Evolutionary conservation across 2,329 filamentous ascomycete species (phyloP), one percentile per base, ranked within the genome.

Genomic region (Colletotrichum sojae): DNA sequence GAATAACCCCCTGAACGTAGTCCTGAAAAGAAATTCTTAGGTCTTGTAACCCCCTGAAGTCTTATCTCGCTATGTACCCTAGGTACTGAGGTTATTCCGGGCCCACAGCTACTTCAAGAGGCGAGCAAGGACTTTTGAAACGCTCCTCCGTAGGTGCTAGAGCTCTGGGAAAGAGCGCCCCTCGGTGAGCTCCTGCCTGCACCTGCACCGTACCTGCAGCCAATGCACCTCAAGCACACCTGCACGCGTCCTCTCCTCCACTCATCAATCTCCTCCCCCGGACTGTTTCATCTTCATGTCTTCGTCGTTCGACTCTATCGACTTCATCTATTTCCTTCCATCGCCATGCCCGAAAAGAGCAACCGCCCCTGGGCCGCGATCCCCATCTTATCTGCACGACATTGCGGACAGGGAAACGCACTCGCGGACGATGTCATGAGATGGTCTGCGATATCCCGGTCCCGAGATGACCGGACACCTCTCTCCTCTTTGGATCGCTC

Each of bases 371-470:
- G 56, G 63, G 27, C 43, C 13, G 12, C 22, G n/a, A 13, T 36
- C 46, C 46, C 52, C 53, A 64, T 68, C 53, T 10, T 53, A 43
- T 46, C 60, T 68, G 65, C 65, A 68, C 60, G 65, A 64, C 65
- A 68, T 68, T 64, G 53, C 59, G 45, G 59, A 36, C 59, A 58
- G 39, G 46, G 59, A 63, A 52, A 46, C 59, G 1, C n/a, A 36
- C 39, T 25, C 46, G 39, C 25, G 9, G 51, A 12, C 46, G 49
- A 68, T 53, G 60, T 22, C 59, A 57, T 48, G 60, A 43, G 52
- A 58, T 48, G 60, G 22, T 45, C 18, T 62, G 51, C 58, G 20
- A 46, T 40, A 54, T 20, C 52, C 31, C 18, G 25, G 48, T 27
- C 18, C 13, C 46, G 20, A 52, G 13, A 16, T 4, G 20, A 3